Evolutionary conservation across 495 filamentous ascomycete genomes (phyloP), one percentile per base, ranked within the genome.

Genomic region (Ramalina intermedia): DNA sequence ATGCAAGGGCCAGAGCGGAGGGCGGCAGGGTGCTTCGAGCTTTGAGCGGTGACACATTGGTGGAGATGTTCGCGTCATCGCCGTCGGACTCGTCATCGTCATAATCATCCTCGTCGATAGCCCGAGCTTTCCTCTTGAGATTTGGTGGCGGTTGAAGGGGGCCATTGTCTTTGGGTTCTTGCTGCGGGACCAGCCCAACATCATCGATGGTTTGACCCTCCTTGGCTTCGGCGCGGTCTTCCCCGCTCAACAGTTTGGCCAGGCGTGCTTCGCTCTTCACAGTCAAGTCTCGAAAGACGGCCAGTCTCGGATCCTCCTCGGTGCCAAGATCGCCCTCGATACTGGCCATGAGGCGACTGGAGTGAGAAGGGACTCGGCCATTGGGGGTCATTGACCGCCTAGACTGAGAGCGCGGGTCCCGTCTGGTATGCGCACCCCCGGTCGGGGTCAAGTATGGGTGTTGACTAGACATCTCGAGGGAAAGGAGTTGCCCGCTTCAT

Each of bases 61-160:
- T 57, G 23, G 61, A 58, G 41, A 72, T 67, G 13, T 74, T 70
- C 26, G 81, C 79, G 29, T 81, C 78, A 3, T 81, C 78, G 6
- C 76, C 73, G 0, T 81, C 73, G 16, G 79, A 78, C 3, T 85
- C 82, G 39, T 93, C 85, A 47, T 91, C 87, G 42, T 94, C 86
- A 50, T 94, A 85, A 42, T 84, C 85, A 56, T 87, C 86, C 63
- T 84, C 79, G 60, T 84, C 81, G 57, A 94, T 82, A 43, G 81
- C 78, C 35, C 86, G 71, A 37, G 82, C 72, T 37, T 80, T 56
- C 54, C 79, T 84, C 59, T 74, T 75, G 12, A 73, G 64, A n/a
- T 70, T 66, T 24, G 63, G 58, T 21, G 67, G 57, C 41, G 57
- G 41, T 24, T 54, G 48, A 52, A 56, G 53, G 27, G 57, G 51